These are phyloP conservation scores for Botryotinia convoluta DNA, from an alignment of 2,329 filamentous ascomycete species.

Conservation along the genomic window DNA sequence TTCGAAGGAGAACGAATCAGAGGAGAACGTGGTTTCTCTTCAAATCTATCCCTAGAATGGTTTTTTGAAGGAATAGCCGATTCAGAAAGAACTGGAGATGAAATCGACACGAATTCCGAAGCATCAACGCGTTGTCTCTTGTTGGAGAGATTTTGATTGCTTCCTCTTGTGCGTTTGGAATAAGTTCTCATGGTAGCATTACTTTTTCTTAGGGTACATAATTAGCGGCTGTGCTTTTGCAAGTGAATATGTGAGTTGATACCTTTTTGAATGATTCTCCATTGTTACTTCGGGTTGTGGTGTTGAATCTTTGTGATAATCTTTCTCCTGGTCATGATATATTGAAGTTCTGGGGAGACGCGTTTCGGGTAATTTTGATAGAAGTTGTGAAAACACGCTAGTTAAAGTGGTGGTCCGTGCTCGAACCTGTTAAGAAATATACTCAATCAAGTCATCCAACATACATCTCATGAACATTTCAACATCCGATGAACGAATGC, in stretches of 20 bases:
- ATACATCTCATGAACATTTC: not conserved
- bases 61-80: not conserved
- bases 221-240: not conserved
- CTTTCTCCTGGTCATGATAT: not conserved
- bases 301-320: not conserved
- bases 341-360: constrained; percentile 8
- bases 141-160: constrained; percentile 13
- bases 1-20: not conserved
- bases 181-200: constrained; percentile 19
- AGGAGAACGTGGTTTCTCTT: not conserved
- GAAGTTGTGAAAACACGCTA: constrained; percentile 6
- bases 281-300: not conserved
- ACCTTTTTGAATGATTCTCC: constrained; percentile 13
- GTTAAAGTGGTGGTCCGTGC: constrained; percentile 10
- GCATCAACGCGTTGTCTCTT: constrained; percentile 25
- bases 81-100: not conserved
- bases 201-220: constrained; percentile 2
- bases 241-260: constrained; percentile 1
- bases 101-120: constrained; percentile 5
- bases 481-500: not conserved
- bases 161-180: constrained; percentile 18
- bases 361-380: constrained; percentile 3
- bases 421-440: not conserved
- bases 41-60: not conserved
- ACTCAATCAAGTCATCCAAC: not conserved